These are phyloP conservation scores for Vachellia pachyceras DNA, from an alignment of 306 rosid genomes.

Conservation along the genomic window DNA sequence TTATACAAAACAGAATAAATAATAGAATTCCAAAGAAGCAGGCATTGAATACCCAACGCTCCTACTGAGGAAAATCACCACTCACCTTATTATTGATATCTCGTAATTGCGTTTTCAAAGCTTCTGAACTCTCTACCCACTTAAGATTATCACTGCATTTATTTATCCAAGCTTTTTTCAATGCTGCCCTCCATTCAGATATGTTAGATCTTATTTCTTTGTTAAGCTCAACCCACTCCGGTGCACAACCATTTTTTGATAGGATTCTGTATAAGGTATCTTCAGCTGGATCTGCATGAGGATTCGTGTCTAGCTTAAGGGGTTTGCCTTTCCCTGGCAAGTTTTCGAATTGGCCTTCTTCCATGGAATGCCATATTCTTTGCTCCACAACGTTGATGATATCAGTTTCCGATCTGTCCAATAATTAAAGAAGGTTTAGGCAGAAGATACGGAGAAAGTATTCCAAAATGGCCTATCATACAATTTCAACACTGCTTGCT, in stretches of 20 bases:
- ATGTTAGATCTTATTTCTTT: slow-evolving; percentile 71
- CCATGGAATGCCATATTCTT: slow-evolving; percentile 97
- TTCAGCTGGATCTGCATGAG: slow-evolving; percentile 94
- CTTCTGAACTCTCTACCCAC: slow-evolving; percentile 64
- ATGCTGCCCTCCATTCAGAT: slow-evolving; percentile 62
- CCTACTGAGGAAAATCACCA: not conserved
- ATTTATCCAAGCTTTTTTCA: slow-evolving; percentile 65
- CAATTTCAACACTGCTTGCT: slow-evolving; percentile 17
- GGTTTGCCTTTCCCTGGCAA: slow-evolving; percentile 95
- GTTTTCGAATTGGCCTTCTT: slow-evolving; percentile 88
- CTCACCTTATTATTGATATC: slow-evolving; percentile 76
- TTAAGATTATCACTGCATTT: slow-evolving; percentile 55
- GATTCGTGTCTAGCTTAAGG: slow-evolving; percentile 65
- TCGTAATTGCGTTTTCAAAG: slow-evolving; percentile 59
- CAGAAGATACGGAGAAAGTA: not conserved
- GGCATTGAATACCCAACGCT: slow-evolving; percentile 19
- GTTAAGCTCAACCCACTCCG: slow-evolving; percentile 94
- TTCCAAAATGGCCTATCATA: slow-evolving; percentile 6
- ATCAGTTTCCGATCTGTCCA: slow-evolving; percentile 85
- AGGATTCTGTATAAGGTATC: slow-evolving; percentile 83
- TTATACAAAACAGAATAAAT: not conserved
- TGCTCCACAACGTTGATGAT: slow-evolving; percentile 86
- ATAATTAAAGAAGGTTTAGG: slow-evolving; percentile 17
- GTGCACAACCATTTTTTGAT: slow-evolving; percentile 81
- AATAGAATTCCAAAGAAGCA: slow-evolving; percentile 19